Base-by-base conservation (phyloP, 2,329 filamentous ascomycete genomes). In the Paecilomyces formosus region DNA sequence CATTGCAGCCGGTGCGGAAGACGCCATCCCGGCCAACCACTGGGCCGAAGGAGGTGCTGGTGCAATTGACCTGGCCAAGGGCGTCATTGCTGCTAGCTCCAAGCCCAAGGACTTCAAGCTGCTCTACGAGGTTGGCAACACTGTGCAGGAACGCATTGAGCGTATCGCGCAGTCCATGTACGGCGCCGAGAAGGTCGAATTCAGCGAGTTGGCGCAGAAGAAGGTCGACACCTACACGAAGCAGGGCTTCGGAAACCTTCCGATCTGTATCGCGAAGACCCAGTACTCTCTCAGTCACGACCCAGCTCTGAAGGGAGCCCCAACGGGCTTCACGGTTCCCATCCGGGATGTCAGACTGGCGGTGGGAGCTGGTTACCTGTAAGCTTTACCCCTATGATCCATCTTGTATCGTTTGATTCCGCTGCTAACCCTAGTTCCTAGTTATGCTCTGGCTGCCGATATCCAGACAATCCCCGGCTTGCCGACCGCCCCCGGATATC, bases 381-480 rank as follows among this genome's bases (percentile, higher is more conserved):
- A 77, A 84, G 87, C 80, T 60, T 58, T 45, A 15, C 15, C 57
- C 54, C 57, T 13, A 52, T 26, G 18, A n/a, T 5, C 24, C 18
- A 31, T 31, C 54, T 53, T 45, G 53, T 30, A 30, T 8, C 22
- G 13, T 56, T 31, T 26, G 3, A n/a, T 52, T 55, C 60, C 55
- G 65, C 70, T 62, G 65, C 76, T 81, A 71, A 81, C 63, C 55
- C 7, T 6, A 21, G n/a, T 33, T 57, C 53, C 52, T 64, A 89
- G 88, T 57, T 97, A 96, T 68, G 94, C 94, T 6, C 83, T 97
- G 61, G 94, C 94, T 57, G 94, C 94, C 13, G 94, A 99, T 71
- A 97, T 99, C 65, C 94, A 97, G 81, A 99, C 94, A 1, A 99
- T 99, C 63, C 94, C 94, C 13, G 94, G 94, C 61, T 80, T 99